Base-by-base conservation (phyloP, 257 asterid species). In the Primulina tabacum region DNA sequence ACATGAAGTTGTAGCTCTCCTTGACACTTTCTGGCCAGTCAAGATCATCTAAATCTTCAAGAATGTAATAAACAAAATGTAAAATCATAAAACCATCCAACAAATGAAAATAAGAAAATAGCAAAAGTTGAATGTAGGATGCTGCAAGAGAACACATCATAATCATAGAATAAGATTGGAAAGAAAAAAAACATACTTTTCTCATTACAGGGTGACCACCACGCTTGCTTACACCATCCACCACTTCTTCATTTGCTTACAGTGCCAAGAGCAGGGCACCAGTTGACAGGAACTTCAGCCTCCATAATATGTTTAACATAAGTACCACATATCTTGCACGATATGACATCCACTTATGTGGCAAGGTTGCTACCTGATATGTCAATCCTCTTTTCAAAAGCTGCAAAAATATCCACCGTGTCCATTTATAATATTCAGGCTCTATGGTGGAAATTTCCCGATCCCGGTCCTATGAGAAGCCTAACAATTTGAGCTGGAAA, bases 241-340 rank as follows among this genome's bases (percentile, higher is more conserved):
- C 84, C 71, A 94, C 90, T 81, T 91, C 97, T 85, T 94, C 99
- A 80, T 94, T 94, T 43, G 97, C 97, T 88, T 64, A 94, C 97
- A 76, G 99, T 94, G 72, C 99, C 99, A 66, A 94, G 97, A 60
- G 96, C 97, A 80, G 99, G 99, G 82, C 99, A 94, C 99, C 99
- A 94, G 81, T 94, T 91, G 75, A 94, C 99, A 64, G 97, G 99
- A 71, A 94, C 99, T 83, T 94, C 99, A 73, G 97, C 99, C 99
- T 94, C 60, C 30, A 70, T 56, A 38, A 28, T 56, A 50, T 32
- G 37, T 75, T 68, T 70, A 71, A 74, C 74, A 70, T 65, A 59
- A 29, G 18, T 43, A 60, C 59, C 60, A 73, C 40, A 62, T 32
- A 68, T 62, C 50, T 70, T 53, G 61, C n/a, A 70, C 14, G 32